Percentiles rank a stretch among this genome's conserved stretches.
Conservation (phyloP, 805 yeast genomes). For the Starmerella riodocensis region DNA sequence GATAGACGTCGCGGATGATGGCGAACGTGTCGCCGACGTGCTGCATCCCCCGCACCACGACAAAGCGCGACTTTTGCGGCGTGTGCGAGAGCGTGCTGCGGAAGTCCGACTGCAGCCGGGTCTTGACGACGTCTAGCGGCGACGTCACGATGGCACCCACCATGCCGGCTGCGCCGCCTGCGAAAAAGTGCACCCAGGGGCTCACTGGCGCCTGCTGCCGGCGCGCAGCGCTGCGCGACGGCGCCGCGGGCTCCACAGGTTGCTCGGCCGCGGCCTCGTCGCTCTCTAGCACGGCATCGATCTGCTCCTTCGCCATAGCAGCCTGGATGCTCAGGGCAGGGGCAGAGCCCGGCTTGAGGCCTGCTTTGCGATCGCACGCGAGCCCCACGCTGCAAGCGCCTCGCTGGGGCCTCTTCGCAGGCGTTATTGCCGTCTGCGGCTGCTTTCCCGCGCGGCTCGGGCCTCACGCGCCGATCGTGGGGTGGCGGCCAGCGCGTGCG, state of each 20-base stretch:
- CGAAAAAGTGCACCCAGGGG: conserved; percentile 39
- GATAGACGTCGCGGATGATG: conserved; percentile 56
- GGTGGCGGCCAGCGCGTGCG: too few relatives aligned
- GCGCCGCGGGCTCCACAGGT: conserved; percentile 9
- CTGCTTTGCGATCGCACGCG: too few relatives aligned
- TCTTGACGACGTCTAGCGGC: conserved; percentile 92
- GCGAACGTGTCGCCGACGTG: conserved; percentile 76
- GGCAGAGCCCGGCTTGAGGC: too few relatives aligned
- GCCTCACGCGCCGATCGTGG: too few relatives aligned
- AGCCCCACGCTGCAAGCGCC: too few relatives aligned
- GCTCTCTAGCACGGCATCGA: conserved; percentile 13
- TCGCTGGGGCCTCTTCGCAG: too few relatives aligned
- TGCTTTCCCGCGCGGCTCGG: too few relatives aligned
- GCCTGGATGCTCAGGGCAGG: too few relatives aligned
- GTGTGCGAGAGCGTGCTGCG: conserved; percentile 4
- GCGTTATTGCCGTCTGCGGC: too few relatives aligned
- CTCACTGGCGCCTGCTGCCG: conserved; percentile 22
- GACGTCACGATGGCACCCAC: conserved; percentile 89
- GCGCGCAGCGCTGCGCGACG: not conserved
- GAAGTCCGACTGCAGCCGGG: conserved; percentile 83
- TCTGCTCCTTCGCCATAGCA: not conserved
- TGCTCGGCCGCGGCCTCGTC: conserved; percentile 16
- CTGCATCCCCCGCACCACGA: conserved; percentile 37
- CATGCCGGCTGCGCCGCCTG: conserved; percentile 77
- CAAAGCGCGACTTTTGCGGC: conserved; percentile 3